phyloP scores from a whole-genome alignment of 306 rosid genomes.

The Cucurbita ficifolia region DNA sequence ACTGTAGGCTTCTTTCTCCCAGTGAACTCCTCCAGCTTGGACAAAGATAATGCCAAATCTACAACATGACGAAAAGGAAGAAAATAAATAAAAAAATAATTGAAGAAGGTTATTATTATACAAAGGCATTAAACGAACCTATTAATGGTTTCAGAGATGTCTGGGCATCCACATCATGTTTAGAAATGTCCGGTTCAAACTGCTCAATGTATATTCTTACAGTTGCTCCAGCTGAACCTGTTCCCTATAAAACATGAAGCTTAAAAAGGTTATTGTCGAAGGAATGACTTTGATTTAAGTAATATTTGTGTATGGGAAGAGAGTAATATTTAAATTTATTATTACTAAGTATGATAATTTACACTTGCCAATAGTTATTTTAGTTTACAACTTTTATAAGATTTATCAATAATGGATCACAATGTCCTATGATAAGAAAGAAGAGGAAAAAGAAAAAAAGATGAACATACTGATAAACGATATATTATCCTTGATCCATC shows the following conservation, averaged over 20 bases:
- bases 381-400: background rate
- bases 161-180: slow-evolving; percentile 83
- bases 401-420: background rate
- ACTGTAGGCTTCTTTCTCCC: slow-evolving; percentile 95
- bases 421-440: background rate
- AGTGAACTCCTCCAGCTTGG: slow-evolving; percentile 81
- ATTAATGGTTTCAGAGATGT: slow-evolving; percentile 69
- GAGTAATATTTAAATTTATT: too few species aligned
- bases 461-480: slow-evolving; percentile 70
- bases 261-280: background rate
- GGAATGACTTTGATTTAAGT: too few species aligned
- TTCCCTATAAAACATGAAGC: slow-evolving; percentile 40
- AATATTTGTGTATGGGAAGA: too few species aligned
- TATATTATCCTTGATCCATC: slow-evolving; percentile 94
- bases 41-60: slow-evolving; percentile 81
- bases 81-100: background rate
- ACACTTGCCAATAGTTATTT: too few species aligned
- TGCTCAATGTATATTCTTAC: slow-evolving; percentile 84
- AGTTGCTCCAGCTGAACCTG: slow-evolving; percentile 98
- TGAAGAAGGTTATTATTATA: background rate
- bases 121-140: slow-evolving; percentile 29
- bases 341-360: too few species aligned
- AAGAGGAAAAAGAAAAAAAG: background rate
- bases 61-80: slow-evolving; percentile 9
- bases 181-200: slow-evolving; percentile 62